Percentiles rank a stretch among this genome's conserved stretches.
These are phyloP conservation scores for Lolium perenne DNA, from an alignment of 176 grass and related monocot species.

Conservation along the genomic window DNA sequence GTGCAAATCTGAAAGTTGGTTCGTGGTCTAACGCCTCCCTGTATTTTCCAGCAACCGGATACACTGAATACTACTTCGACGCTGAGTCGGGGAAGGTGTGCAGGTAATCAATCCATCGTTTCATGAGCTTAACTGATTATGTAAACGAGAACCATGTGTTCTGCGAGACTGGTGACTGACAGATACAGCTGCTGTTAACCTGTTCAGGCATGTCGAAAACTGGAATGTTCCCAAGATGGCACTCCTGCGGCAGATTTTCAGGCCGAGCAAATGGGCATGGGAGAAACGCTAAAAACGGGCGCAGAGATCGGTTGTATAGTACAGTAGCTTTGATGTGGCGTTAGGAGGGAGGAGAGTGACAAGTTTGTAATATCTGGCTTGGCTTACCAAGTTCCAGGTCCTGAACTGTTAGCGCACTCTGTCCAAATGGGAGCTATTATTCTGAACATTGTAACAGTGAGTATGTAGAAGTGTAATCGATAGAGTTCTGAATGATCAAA, in stretches of 20 bases:
- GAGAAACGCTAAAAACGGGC: conserved; percentile 49
- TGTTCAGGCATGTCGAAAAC: conserved; percentile 73
- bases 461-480: neutral
- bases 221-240: conserved; percentile 96
- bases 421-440: too few species aligned
- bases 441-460: neutral
- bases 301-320: neutral
- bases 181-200: neutral
- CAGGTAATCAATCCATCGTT: conserved; percentile 50
- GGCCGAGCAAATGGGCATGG: conserved; percentile 80
- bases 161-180: neutral
- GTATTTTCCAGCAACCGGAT: conserved; percentile 72
- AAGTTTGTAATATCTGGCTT: too few species aligned
- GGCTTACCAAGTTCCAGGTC: too few species aligned
- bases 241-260: conserved; percentile 86
- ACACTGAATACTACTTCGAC: conserved; percentile 88
- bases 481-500: neutral
- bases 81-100: conserved; percentile 69
- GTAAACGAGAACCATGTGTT: neutral
- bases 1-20: neutral
- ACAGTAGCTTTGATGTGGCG: neutral
- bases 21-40: neutral
- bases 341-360: too few species aligned
- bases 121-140: neutral
- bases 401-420: too few species aligned